Evolutionary conservation across 106 monocot species (phyloP), one percentile per base, ranked within the genome.

Genomic region (Dendrobium huoshanense): DNA sequence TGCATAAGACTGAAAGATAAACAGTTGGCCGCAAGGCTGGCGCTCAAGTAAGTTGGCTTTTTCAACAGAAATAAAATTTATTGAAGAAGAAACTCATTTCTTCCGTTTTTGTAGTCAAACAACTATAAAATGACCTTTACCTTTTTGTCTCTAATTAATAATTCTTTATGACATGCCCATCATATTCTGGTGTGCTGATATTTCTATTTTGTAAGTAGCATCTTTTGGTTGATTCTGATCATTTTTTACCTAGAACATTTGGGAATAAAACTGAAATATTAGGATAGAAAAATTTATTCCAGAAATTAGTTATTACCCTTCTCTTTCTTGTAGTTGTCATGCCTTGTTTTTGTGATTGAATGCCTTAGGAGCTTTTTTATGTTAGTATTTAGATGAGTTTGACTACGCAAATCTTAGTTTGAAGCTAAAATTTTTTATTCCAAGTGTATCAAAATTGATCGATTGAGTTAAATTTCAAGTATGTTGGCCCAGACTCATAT

Each of bases 1-100:
- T 98, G 94, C 82, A 86, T 98, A 29, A 78, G 97, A 58, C 72
- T 98, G 72, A 94, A 91, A 85, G 97, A 94, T 85, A 98, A 94
- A 87, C 73, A 87, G 37, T 87, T 98, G 75, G 94, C 97, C 56
- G 92, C 94, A 17, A 83, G 73, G 19, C 92, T 98, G 89, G 92
- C 94, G 83, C 88, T 98, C 68, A 98, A 92, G 97, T 98, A 89
- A 72, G 91, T 85, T 4, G 61, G 24, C 49, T 44, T 70, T 15
- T 13, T 77, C 16, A 22, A n/a, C n/a, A 47, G 8, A 70, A 37
- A 70, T 11, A 37, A 22, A 61, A 19, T 74, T 20, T 74, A 29
- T 54, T 70, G 24, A 77, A n/a, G 3, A 48, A 19, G 19, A 25
- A 25, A 10, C 2, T 77, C 11, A 4, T 43, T 75, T 13, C 7